Evolutionary conservation across 2,329 filamentous ascomycete genomes (phyloP).

Genomic region (Fusarium sp.): DNA sequence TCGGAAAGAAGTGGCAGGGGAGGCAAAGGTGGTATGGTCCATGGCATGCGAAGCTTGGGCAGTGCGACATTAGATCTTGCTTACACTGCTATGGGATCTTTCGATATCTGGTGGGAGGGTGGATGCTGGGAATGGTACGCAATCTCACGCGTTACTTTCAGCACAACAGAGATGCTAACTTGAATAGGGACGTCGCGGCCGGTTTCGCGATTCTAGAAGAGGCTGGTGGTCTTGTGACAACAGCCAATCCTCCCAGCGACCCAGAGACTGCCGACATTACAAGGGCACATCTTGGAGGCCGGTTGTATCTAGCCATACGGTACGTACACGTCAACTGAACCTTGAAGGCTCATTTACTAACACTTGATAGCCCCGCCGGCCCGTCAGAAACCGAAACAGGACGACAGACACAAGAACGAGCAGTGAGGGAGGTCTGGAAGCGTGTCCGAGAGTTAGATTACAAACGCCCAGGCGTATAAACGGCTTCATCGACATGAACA

Average conservation of each 20-base stretch:
- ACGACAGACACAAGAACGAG: slow-evolving; percentile 73
- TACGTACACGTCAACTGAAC: slow-evolving; percentile 40
- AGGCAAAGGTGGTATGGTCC: slow-evolving; percentile 81
- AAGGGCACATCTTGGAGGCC: slow-evolving; percentile 70
- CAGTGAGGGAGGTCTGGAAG: slow-evolving; percentile 77
- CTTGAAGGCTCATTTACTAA: not conserved
- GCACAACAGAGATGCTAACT: not conserved
- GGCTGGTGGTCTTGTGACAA: slow-evolving; percentile 78
- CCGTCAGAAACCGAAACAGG: slow-evolving; percentile 68
- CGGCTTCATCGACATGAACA: not conserved
- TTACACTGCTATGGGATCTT: slow-evolving; percentile 77
- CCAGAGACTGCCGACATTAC: slow-evolving; percentile 63
- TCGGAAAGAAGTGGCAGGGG: slow-evolving; percentile 68
- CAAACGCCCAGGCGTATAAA: slow-evolving; percentile 62
- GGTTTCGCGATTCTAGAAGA: slow-evolving; percentile 78
- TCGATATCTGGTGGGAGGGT: slow-evolving; percentile 87
- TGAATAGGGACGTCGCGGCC: slow-evolving; percentile 75
- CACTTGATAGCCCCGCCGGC: slow-evolving; percentile 65
- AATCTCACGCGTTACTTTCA: rapidly evolving
- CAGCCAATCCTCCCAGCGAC: slow-evolving; percentile 74
- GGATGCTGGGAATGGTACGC: slow-evolving; percentile 80
- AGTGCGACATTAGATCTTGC: slow-evolving; percentile 79
- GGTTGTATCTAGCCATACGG: slow-evolving; percentile 76
- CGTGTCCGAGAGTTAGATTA: slow-evolving; percentile 74
- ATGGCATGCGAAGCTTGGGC: slow-evolving; percentile 76